A percentile compares a stretch with the other conserved stretches of the same genome.
Conservation (phyloP, 176 grass and related monocot genomes). For the Dendrocalamus sinicus region DNA sequence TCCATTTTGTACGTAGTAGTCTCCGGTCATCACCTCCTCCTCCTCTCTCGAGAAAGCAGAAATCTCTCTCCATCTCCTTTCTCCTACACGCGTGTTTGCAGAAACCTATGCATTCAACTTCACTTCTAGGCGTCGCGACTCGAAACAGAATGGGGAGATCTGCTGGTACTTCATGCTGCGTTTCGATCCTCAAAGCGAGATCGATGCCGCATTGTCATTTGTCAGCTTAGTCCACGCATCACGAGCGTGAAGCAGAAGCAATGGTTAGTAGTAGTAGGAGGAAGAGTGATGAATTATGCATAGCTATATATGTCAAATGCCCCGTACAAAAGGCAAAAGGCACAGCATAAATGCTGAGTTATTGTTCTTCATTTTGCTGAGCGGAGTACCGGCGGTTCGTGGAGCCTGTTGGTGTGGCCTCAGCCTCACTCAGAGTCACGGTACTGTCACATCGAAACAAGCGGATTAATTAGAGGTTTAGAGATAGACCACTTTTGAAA, state of each 20-base stretch:
- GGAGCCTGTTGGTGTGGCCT: slow-evolving; percentile 17
- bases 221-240: slow-evolving; percentile 8
- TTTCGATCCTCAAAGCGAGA: neutral
- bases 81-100: neutral
- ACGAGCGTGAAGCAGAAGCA: slow-evolving; percentile 42
- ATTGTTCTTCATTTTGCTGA: slow-evolving; percentile 19
- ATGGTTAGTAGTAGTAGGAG: neutral
- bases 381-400: slow-evolving; percentile 42
- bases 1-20: neutral
- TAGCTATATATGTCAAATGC: slow-evolving; percentile 27
- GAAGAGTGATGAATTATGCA: slow-evolving; percentile 4
- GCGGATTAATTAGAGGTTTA: neutral
- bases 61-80: neutral
- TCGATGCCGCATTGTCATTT: slow-evolving; percentile 10
- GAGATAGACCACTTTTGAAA: neutral
- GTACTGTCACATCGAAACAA: neutral
- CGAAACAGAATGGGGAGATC: neutral
- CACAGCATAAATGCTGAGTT: slow-evolving; percentile 42
- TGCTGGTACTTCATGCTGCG: neutral
- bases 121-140: neutral
- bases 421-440: neutral
- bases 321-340: slow-evolving; percentile 38
- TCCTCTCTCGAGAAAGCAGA: neutral
- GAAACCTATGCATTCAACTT: neutral
- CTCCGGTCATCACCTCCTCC: neutral